These are phyloP conservation scores for Castanea sativa DNA, from an alignment of 306 rosid species.

Conservation along the genomic window DNA sequence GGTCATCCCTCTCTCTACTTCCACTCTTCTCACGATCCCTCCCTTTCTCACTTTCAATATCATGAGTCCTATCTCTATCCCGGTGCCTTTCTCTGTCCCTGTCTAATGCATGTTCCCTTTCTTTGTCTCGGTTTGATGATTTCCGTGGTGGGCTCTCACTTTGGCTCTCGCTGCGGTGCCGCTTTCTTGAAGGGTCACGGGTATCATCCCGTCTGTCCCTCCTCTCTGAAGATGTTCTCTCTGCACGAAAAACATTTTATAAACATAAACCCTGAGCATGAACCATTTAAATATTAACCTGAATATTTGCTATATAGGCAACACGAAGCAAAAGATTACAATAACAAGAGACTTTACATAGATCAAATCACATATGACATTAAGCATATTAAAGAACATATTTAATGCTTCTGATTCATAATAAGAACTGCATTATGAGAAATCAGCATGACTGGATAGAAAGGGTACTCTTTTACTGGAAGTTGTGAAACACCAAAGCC, in stretches of 20 bases:
- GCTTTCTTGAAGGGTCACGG: constrained; percentile 63
- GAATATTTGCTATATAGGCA: not conserved
- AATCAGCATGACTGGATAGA: not conserved
- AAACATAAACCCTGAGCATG: constrained; percentile 8
- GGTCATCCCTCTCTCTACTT: constrained; percentile 89
- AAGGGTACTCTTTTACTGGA: not conserved
- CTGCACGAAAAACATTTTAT: constrained; percentile 32
- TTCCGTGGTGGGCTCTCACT: constrained; percentile 68
- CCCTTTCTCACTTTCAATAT: constrained; percentile 57
- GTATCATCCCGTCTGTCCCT: constrained; percentile 58
- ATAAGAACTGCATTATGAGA: not conserved
- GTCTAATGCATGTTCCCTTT: constrained; percentile 60
- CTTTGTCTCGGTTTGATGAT: constrained; percentile 64
- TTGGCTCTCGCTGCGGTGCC: constrained; percentile 69
- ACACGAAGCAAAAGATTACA: not conserved
- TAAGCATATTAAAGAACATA: not conserved
- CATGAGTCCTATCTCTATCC: constrained; percentile 49
- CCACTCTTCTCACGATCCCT: constrained; percentile 75
- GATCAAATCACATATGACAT: not conserved
- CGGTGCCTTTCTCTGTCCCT: constrained; percentile 65
- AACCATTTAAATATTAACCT: not conserved
- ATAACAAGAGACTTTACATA: not conserved
- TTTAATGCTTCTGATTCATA: not conserved
- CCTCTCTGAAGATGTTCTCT: constrained; percentile 62
- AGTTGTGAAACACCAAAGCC: not conserved